Percentiles rank a stretch among this genome's conserved stretches.
Evolutionary conservation across 768 basidiomycete genomes (phyloP).

Genomic region (Gautieria morchelliformis): DNA sequence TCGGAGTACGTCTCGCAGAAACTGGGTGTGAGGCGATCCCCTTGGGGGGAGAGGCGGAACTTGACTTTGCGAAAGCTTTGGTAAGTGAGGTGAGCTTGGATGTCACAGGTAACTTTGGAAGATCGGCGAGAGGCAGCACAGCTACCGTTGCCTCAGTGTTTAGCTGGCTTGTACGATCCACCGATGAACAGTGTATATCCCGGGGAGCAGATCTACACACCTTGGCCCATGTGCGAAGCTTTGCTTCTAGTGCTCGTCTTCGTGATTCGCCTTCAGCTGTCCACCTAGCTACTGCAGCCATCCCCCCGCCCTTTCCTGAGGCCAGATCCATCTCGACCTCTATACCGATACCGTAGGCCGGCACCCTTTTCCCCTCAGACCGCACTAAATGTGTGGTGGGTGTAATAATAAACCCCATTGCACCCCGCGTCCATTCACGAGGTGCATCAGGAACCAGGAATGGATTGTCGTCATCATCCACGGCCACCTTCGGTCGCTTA

Average conservation of each 20-base stretch:
- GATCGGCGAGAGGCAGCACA: conserved; percentile 50
- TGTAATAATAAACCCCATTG: conserved; percentile 70
- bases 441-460: conserved; percentile 41
- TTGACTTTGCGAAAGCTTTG: conserved; percentile 3
- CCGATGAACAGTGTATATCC: background rate
- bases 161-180: conserved; percentile 30
- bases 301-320: conserved; percentile 71
- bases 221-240: conserved; percentile 56
- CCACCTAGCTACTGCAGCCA: conserved; percentile 86
- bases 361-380: conserved; percentile 51
- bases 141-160: conserved; percentile 39
- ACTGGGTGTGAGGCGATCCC: conserved; percentile 25
- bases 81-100: conserved; percentile 40
- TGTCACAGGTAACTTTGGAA: conserved; percentile 47
- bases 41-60: conserved; percentile 28
- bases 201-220: conserved; percentile 24
- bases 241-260: conserved; percentile 44
- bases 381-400: conserved; percentile 69
- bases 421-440: conserved; percentile 56
- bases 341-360: conserved; percentile 79
- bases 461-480: conserved; percentile 56
- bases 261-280: conserved; percentile 60
- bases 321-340: conserved; percentile 82
- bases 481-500: conserved; percentile 5
- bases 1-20: conserved; percentile 23